Evolutionary conservation across 495 filamentous ascomycete species (phyloP).

Genomic region (Hypoxylon lienhwacheense): DNA sequence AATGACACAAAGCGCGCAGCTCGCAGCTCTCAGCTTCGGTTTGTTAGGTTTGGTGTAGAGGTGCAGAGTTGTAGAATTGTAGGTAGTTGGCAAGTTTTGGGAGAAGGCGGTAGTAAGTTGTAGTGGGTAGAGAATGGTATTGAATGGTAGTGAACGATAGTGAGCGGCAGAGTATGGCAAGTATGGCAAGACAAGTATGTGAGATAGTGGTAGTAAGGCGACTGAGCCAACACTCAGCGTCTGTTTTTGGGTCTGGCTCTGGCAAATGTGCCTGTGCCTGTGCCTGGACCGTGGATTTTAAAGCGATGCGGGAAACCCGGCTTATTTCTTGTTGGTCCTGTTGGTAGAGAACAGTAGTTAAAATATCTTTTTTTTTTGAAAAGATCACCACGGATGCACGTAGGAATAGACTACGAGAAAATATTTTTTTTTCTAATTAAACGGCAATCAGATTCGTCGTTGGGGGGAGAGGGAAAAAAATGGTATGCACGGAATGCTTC

Average conservation of each 20-base stretch:
- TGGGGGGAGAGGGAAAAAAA: too few species aligned
- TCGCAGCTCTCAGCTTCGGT: conserved; percentile 15
- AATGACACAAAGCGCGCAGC: conserved; percentile 33
- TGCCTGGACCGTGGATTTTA: conserved; percentile 12
- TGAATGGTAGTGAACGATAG: too few species aligned
- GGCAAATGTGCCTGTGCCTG: too few species aligned
- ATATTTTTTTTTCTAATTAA: too few species aligned
- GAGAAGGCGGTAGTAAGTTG: too few species aligned
- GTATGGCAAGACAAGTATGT: too few species aligned
- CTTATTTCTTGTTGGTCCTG: conserved; percentile 1
- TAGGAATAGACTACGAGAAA: conserved; percentile 5
- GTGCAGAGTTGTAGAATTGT: too few species aligned
- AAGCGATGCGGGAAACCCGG: conserved; percentile 29
- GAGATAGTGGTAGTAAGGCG: conserved; percentile 7
- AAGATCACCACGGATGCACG: conserved; percentile 2
- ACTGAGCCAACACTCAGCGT: conserved; percentile 11
- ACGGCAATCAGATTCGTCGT: conserved; percentile 19
- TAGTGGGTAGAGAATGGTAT: too few species aligned
- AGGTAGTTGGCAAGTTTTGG: too few species aligned
- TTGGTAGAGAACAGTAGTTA: conserved; percentile 7
- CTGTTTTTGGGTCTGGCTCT: too few species aligned
- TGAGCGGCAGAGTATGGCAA: too few species aligned
- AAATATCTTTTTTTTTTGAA: conserved; percentile 8
- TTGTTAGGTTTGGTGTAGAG: too few species aligned
- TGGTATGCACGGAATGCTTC: conserved; percentile 31